Percentiles rank a stretch among this genome's conserved stretches.
Evolutionary conservation across 306 rosid genomes (phyloP).

Genomic region (Delonix regia): DNA sequence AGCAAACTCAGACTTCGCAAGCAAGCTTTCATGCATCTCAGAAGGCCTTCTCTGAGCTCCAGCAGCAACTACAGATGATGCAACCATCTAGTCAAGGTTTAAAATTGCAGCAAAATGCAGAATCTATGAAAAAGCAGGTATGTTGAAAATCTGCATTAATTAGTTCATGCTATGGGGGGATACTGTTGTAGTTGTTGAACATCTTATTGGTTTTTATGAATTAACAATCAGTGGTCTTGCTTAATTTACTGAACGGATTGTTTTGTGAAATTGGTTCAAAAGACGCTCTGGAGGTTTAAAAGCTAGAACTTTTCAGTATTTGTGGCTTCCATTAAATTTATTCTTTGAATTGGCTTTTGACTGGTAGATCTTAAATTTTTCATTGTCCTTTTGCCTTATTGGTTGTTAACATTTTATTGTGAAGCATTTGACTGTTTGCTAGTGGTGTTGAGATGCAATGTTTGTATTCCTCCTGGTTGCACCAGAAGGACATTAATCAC

Average conservation of each 20-base stretch:
- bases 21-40: slow-evolving; percentile 96
- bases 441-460: slow-evolving; percentile 5
- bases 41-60: slow-evolving; percentile 95
- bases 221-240: slow-evolving; percentile 1
- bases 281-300: slow-evolving; percentile 12
- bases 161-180: background rate
- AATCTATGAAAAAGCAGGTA: slow-evolving; percentile 76
- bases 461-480: slow-evolving; percentile 7
- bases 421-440: background rate
- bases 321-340: background rate
- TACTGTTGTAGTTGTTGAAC: background rate
- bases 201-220: slow-evolving; percentile 22
- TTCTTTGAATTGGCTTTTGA: slow-evolving; percentile 22
- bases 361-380: background rate
- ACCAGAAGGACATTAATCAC: background rate
- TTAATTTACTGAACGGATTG: slow-evolving; percentile 1
- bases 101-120: slow-evolving; percentile 63
- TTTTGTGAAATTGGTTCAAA: slow-evolving; percentile 3
- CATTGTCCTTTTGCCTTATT: slow-evolving; percentile 2
- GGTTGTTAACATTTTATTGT: slow-evolving; percentile 11
- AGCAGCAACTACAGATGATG: slow-evolving; percentile 83
- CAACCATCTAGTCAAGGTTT: slow-evolving; percentile 80
- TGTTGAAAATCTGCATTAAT: background rate
- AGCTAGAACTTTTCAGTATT: background rate
- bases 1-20: slow-evolving; percentile 86